Percentiles rank a stretch among this genome's conserved stretches.
Evolutionary conservation across 176 grass and related monocot genomes (phyloP).

Genomic region (Lolium perenne): DNA sequence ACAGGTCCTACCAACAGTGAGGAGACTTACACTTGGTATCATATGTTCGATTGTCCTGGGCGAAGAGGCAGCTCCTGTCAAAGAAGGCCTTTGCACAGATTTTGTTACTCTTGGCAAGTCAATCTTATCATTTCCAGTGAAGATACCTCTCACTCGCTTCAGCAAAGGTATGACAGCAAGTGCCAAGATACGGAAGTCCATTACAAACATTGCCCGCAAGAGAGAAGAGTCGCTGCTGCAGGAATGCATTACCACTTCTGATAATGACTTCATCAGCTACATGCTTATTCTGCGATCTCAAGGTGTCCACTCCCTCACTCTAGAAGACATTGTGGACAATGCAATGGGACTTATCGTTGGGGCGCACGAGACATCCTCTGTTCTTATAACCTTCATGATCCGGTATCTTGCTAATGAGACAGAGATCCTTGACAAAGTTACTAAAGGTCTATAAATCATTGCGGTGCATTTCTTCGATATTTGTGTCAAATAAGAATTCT

Average conservation of each 20-base stretch:
- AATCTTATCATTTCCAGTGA: slow-evolving; percentile 41
- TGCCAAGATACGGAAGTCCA: slow-evolving; percentile 15
- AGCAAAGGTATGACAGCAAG: slow-evolving; percentile 44
- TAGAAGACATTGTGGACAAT: slow-evolving; percentile 59
- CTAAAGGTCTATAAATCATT: background rate
- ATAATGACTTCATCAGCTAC: slow-evolving; percentile 49
- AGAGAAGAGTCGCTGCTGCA: slow-evolving; percentile 1
- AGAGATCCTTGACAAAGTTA: slow-evolving; percentile 13
- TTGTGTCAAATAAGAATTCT: background rate
- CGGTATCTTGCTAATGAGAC: slow-evolving; percentile 43
- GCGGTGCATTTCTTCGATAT: background rate
- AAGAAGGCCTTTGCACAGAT: background rate
- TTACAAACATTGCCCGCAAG: background rate
- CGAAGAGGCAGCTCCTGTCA: slow-evolving; percentile 2
- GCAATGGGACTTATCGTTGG: slow-evolving; percentile 38
- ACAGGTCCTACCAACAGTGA: slow-evolving; percentile 34
- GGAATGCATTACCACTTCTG: background rate
- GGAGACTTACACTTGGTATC: slow-evolving; percentile 45
- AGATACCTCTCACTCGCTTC: slow-evolving; percentile 54
- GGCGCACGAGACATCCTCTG: slow-evolving; percentile 39
- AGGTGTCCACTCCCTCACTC: slow-evolving; percentile 25
- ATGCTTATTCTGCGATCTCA: slow-evolving; percentile 31
- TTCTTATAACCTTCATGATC: slow-evolving; percentile 61
- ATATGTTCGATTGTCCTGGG: slow-evolving; percentile 44
- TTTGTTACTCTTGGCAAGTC: slow-evolving; percentile 34